These are phyloP conservation scores for Drechslera avenae DNA, from an alignment of 2,329 filamentous ascomycete species.

Conservation along the genomic window DNA sequence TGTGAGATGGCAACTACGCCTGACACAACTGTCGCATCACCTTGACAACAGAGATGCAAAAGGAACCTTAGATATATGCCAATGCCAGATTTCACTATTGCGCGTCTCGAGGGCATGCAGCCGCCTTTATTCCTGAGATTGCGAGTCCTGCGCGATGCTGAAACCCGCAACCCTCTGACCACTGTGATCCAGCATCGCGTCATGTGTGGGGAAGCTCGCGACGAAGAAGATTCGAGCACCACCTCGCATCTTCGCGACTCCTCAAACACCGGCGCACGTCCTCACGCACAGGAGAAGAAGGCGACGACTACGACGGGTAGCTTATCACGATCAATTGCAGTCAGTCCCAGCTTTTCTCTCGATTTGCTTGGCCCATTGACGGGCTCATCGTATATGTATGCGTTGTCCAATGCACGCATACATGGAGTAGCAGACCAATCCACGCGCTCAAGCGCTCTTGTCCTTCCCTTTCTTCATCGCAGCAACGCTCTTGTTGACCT, in stretches of 20 bases:
- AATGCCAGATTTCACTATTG: not conserved
- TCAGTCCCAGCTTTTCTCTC: no score
- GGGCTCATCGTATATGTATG: not conserved
- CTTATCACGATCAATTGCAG: not conserved
- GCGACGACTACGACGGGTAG: no score
- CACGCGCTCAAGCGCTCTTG: not conserved
- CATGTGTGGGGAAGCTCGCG: constrained; percentile 13
- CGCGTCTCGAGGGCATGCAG: not conserved
- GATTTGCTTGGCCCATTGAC: not conserved
- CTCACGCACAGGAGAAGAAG: no score
- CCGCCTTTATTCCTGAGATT: not conserved
- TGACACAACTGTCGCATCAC: not conserved
- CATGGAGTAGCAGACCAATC: constrained; percentile 1
- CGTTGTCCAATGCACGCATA: constrained; percentile 4
- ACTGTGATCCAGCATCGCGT: constrained; percentile 6
- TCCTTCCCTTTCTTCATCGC: constrained; percentile 4
- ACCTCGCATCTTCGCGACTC: constrained; percentile 6
- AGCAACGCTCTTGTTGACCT: constrained; percentile 24
- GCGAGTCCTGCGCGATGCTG: not conserved
- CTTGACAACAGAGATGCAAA: constrained; percentile 1
- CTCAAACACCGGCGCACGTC: not conserved
- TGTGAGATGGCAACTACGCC: constrained; percentile 4
- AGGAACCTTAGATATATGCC: no score
- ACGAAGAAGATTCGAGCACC: constrained; percentile 16
- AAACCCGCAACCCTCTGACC: not conserved